Conservation (phyloP, 345 rosid genomes). For the Capsella bursapastoris region DNA sequence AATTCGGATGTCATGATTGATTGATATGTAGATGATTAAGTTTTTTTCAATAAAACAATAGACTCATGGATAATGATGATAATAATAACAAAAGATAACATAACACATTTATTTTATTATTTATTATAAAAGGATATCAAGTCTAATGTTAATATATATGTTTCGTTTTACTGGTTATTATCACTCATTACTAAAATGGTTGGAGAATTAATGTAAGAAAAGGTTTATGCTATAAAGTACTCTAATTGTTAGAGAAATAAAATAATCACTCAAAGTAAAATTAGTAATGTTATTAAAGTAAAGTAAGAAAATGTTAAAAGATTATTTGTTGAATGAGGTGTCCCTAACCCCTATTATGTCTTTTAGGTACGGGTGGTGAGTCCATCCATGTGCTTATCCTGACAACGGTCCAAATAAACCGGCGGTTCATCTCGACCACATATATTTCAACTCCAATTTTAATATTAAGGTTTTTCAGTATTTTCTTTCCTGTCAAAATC, state of each 20-base stretch:
- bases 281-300: background rate
- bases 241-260: background rate
- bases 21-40: background rate
- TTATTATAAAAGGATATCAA: background rate
- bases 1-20: background rate
- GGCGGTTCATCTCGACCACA: constrained; percentile 43
- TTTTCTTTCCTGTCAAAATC: background rate
- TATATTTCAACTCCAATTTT: constrained; percentile 15
- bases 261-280: background rate
- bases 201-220: background rate
- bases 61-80: background rate
- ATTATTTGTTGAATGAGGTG: constrained; percentile 18
- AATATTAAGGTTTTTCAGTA: background rate
- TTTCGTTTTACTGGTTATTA: background rate
- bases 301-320: background rate
- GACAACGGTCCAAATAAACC: constrained; percentile 42
- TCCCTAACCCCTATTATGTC: background rate
- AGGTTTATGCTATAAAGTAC: background rate
- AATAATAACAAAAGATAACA: background rate
- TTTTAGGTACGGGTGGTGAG: constrained; percentile 25
- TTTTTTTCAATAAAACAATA: background rate
- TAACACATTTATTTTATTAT: background rate
- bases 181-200: background rate
- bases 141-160: background rate
- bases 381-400: constrained; percentile 45